phyloP scores from a whole-genome alignment of 225 moss, liverwort and hornwort species.

The Sphagnum tenellum region DNA sequence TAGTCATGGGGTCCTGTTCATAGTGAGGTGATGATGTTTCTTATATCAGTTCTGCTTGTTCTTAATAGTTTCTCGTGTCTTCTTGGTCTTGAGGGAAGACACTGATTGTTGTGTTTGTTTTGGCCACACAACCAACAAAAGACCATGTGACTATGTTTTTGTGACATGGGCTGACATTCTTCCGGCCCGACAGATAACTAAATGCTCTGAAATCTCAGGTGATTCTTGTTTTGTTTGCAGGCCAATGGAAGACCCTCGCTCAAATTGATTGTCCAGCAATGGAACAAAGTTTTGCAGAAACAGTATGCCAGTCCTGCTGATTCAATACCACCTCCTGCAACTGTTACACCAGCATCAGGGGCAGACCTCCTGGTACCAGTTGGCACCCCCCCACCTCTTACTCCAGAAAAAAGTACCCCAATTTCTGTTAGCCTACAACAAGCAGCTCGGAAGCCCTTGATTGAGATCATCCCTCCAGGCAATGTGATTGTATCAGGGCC shows the following conservation, averaged over 20 bases:
- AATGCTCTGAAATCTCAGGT: too few species aligned
- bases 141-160: too few species aligned
- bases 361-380: slow-evolving; percentile 71
- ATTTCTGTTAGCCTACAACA: slow-evolving; percentile 32
- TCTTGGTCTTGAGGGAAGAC: not conserved
- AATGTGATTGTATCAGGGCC: slow-evolving; percentile 58
- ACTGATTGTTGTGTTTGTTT: not conserved
- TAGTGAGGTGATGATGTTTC: too few species aligned
- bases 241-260: slow-evolving; percentile 75
- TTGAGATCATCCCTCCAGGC: slow-evolving; percentile 78
- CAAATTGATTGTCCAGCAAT: slow-evolving; percentile 61
- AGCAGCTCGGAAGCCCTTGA: slow-evolving; percentile 41
- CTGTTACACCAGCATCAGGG: slow-evolving; percentile 71
- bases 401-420: slow-evolving; percentile 70
- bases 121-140: too few species aligned
- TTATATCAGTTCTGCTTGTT: not conserved
- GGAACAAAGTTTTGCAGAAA: slow-evolving; percentile 80
- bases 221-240: slow-evolving; percentile 22
- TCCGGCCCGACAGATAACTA: too few species aligned
- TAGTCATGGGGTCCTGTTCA: too few species aligned
- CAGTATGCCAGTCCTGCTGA: slow-evolving; percentile 46
- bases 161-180: too few species aligned
- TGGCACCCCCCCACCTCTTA: slow-evolving; percentile 30
- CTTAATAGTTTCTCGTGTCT: not conserved
- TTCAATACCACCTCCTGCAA: slow-evolving; percentile 46